Evolutionary conservation across 2,329 filamentous ascomycete genomes (phyloP), one percentile per base, ranked within the genome.

Genomic region (Phaeomoniella chlamydospora): DNA sequence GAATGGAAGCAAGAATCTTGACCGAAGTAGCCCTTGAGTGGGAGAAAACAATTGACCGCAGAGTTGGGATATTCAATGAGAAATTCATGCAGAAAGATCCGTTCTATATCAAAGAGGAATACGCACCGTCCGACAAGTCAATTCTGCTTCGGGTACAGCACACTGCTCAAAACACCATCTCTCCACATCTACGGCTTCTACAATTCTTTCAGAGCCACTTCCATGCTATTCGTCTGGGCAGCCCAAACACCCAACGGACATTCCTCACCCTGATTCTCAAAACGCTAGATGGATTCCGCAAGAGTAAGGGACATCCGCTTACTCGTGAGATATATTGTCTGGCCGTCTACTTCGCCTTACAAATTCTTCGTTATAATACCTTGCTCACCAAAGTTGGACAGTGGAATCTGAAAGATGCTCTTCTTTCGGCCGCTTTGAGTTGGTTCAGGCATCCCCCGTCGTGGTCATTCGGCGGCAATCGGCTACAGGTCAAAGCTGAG

Each of bases 401-500:
- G 49, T 90, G 82, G 77, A 76, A 80, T 40, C 64, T 96, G 26
- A 94, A 94, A 54, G 87, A 96, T 50, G 77, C 84, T 45, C 78
- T 94, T 35, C 57, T 99, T 26, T 87, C 85, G 4, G 86, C 85
- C 18, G 87, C 76, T 11, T 64, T 99, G 18, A 76, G 72, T 41
- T 98, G 92, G 92, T 99, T 98, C 57, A 74, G 69, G 29, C 73
- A 77, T 45, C 65, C 83, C 4, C 84, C 87, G 11, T 74, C 66
- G 45, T 98, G 90, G 88, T 93, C 90, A 0, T 96, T 90, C 57
- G 90, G 90, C 38, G 90, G 88, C 48, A 98, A 94, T 52, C 73
- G 83, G 34, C 62, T 98, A 12, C 90, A 98, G 53, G 67, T 96
- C 35, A 96, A 93, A 62, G 88, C 92, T 0, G 90, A 99, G 58